Conservation (phyloP, 1,139 yeast species). For the Geotrichum candidum region DNA sequence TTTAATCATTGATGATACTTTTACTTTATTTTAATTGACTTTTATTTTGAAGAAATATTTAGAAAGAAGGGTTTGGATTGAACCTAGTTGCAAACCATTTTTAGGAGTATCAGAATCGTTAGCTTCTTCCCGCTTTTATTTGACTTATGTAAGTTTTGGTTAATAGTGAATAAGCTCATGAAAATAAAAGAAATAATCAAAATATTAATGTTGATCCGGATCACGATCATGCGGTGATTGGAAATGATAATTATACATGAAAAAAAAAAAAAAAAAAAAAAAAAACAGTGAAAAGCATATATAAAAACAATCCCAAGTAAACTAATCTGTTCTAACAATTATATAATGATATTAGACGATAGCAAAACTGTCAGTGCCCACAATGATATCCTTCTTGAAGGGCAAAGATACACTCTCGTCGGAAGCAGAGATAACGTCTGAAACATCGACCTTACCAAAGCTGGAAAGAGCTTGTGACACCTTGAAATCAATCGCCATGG, state of each 20-base stretch:
- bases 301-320: not conserved
- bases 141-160: too few species aligned
- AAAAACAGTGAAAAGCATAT: not conserved
- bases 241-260: not conserved
- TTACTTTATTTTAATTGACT: not conserved
- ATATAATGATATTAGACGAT: constrained; percentile 38
- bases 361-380: constrained; percentile 59
- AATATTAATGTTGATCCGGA: too few species aligned
- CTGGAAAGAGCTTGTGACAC: constrained; percentile 24
- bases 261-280: not conserved
- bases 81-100: too few species aligned
- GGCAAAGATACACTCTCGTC: constrained; percentile 51
- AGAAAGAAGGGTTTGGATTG: too few species aligned
- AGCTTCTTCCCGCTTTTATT: too few species aligned
- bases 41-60: too few species aligned
- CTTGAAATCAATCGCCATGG: constrained; percentile 60
- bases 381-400: constrained; percentile 59
- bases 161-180: too few species aligned
- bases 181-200: too few species aligned
- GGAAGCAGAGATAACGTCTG: constrained; percentile 38
- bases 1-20: not conserved
- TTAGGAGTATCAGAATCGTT: too few species aligned
- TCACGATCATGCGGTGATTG: too few species aligned
- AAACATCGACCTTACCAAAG: constrained; percentile 44
- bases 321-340: constrained; percentile 2